Base-by-base conservation (phyloP, 495 filamentous ascomycete genomes). In the Penicillium egyptiacum region DNA sequence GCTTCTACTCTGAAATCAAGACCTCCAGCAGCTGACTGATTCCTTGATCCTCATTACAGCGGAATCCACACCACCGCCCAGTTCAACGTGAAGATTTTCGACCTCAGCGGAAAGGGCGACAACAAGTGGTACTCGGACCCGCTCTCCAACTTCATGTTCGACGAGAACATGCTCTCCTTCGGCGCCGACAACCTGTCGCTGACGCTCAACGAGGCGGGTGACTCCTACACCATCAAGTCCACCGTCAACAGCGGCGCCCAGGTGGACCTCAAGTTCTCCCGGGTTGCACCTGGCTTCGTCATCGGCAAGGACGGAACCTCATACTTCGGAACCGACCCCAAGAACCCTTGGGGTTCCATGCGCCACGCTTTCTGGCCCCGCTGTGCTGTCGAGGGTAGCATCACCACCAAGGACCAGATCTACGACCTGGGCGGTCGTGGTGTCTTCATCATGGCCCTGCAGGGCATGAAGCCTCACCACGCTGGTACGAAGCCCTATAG, bases 401-500 rank as follows among this genome's bases (percentile, higher is more conserved):
- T 98, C 64, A 83, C 89, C 60, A 96, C 91, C 44, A 86, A 91
- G 70, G 84, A 87, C 40, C 87, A 91, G 50, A 86, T 86, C n/a
- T 76, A 95, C 37, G 86, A 97, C 66, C 85, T 95, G 70, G 86
- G 82, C 53, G 94, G 94, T 41, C 82, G 76, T 57, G 91, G 84
- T 23, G 73, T 95, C 59, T 89, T 91, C 71, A 77, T 85, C 60
- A 86, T 91, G 70, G 91, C 90, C 31, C 77, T 98, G 39, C 94
- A 98, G 71, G 94, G 91, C 61, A 98, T 98, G 95, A 98, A 98
- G 79, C 94, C 94, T 14, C 94, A 98, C 70, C 95, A 98, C 74
- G 91, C 91, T 40, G 86, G 86, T 89, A 81, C 56, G 76, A 62
- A 30, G n/a, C 17, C 51, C 40, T 12, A 0, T 26, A 28, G 5